Evolutionary conservation across 2,329 filamentous ascomycete genomes (phyloP).

Genomic region (Trichoderma sp.): DNA sequence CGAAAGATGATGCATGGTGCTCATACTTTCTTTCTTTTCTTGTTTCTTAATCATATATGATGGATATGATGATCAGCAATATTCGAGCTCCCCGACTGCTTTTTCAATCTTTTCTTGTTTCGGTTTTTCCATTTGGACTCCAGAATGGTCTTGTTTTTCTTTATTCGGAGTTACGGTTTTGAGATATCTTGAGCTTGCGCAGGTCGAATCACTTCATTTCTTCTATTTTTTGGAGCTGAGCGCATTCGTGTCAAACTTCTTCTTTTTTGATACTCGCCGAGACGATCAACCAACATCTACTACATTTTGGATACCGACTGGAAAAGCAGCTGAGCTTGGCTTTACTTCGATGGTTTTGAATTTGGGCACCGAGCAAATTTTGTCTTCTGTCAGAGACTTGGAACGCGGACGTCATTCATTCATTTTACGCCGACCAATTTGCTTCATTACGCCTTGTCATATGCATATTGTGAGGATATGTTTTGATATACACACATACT

Average conservation of each 20-base stretch:
- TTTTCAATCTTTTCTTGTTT: neutral
- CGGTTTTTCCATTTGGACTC: neutral
- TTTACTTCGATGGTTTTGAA: constrained; percentile 4
- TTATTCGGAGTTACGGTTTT: neutral
- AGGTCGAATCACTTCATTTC: constrained; percentile 20
- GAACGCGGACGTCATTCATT: neutral
- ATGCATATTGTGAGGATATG: constrained; percentile 25
- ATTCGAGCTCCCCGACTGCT: constrained; percentile 23
- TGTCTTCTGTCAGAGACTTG: constrained; percentile 20
- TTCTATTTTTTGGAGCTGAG: constrained; percentile 10
- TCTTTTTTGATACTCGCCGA: constrained; percentile 9
- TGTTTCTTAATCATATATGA: constrained; percentile 7
- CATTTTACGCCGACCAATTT: constrained; percentile 12
- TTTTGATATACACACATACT: neutral
- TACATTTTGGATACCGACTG: constrained; percentile 5
- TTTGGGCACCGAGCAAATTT: constrained; percentile 16
- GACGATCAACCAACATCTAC: neutral
- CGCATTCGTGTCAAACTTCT: constrained; percentile 15
- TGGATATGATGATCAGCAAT: constrained; percentile 22
- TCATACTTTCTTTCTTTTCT: constrained; percentile 8
- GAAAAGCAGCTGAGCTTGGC: constrained; percentile 21
- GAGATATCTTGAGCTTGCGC: constrained; percentile 19
- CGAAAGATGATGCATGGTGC: constrained; percentile 17
- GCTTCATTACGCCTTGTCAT: constrained; percentile 1
- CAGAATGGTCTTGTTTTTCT: neutral